Conservation (phyloP, 2,329 filamentous ascomycete genomes). For the Daldinia sp. region DNA sequence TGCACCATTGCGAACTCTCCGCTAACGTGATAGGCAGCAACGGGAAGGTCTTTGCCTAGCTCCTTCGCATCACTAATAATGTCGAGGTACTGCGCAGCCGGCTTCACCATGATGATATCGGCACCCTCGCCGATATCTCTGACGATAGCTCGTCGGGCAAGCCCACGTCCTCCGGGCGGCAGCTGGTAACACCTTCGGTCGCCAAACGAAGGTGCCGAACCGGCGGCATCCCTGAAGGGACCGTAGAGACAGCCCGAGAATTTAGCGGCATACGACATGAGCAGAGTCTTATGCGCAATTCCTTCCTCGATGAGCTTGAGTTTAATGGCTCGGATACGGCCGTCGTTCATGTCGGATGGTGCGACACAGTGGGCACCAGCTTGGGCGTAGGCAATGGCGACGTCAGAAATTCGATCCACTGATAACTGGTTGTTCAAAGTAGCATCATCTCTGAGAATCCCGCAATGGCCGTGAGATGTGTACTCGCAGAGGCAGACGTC, state of each 20-base stretch:
- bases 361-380: conserved; percentile 97
- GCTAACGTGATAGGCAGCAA: conserved; percentile 96
- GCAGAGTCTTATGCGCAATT: conserved; percentile 85
- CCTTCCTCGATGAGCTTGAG: conserved; percentile 95
- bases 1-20: conserved; percentile 99
- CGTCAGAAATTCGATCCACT: conserved; percentile 93
- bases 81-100: conserved; percentile 92
- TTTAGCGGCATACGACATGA: conserved; percentile 99
- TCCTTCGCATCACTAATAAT: conserved; percentile 98
- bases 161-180: conserved; percentile 87
- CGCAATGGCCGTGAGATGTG: conserved; percentile 96
- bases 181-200: conserved; percentile 98
- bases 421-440: conserved; percentile 92
- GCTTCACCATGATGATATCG: conserved; percentile 99
- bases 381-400: conserved; percentile 96
- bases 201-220: conserved; percentile 88
- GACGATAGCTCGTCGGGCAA: conserved; percentile 88
- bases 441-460: conserved; percentile 92
- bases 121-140: conserved; percentile 93
- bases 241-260: conserved; percentile 97
- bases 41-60: conserved; percentile 86
- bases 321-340: conserved; percentile 96
- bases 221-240: conserved; percentile 95
- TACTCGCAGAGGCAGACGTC: conserved; percentile 99
- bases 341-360: conserved; percentile 99